phyloP scores from a whole-genome alignment of 768 basidiomycete genomes.

The Boletus pseudopeckii region DNA sequence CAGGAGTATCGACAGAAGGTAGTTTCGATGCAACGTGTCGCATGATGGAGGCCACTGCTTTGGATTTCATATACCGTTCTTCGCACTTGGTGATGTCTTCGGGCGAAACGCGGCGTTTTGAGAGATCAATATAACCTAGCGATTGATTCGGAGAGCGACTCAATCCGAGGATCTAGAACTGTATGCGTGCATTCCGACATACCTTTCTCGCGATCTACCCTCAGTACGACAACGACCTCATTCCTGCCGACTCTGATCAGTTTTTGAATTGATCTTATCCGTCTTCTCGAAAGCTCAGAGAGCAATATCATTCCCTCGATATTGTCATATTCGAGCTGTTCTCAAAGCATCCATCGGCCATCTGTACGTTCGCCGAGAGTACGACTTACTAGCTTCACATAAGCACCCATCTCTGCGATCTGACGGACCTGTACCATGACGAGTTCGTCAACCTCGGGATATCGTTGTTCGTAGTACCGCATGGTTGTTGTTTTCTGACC shows the following conservation, averaged over 20 bases:
- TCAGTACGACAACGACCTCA: constrained; percentile 95
- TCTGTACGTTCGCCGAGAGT: neutral
- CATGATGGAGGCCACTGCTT: constrained; percentile 91
- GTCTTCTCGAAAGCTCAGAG: constrained; percentile 94
- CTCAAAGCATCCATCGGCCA: neutral
- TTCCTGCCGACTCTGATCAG: constrained; percentile 96
- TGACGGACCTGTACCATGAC: constrained; percentile 99
- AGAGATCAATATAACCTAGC: constrained; percentile 95
- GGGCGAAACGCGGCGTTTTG: constrained; percentile 95
- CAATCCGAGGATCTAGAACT: neutral
- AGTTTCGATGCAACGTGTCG: constrained; percentile 85
- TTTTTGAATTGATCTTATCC: constrained; percentile 96
- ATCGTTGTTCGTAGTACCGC: constrained; percentile 92
- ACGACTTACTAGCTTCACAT: constrained; percentile 86
- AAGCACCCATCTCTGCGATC: constrained; percentile 99
- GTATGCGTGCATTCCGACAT: constrained; percentile 12
- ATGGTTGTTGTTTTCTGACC: constrained; percentile 35
- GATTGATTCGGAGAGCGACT: neutral
- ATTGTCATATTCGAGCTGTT: constrained; percentile 95
- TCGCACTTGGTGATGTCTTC: constrained; percentile 99
- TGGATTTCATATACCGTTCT: constrained; percentile 97
- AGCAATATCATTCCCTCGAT: constrained; percentile 99
- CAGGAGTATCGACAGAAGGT: constrained; percentile 41
- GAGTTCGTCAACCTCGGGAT: constrained; percentile 95
- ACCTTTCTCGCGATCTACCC: constrained; percentile 99